These are phyloP conservation scores for Albifimbria verrucaria DNA, from an alignment of 2,329 filamentous ascomycete species.

Conservation along the genomic window DNA sequence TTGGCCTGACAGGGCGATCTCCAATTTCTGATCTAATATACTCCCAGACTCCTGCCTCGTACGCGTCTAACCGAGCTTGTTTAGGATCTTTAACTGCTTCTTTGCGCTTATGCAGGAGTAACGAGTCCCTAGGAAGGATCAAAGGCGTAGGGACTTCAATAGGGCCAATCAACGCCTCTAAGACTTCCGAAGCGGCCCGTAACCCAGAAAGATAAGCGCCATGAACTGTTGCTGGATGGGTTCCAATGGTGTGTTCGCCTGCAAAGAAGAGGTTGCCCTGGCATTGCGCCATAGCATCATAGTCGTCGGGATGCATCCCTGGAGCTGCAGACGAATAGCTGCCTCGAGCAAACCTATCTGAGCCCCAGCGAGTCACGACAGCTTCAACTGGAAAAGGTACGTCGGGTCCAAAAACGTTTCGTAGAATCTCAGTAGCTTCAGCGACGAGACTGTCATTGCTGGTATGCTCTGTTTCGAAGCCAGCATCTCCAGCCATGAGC, in stretches of 20 bases:
- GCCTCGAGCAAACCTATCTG: constrained; percentile 85
- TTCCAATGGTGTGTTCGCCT: constrained; percentile 93
- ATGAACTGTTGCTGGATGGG: constrained; percentile 94
- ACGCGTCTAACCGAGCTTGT: constrained; percentile 52
- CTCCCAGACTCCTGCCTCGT: constrained; percentile 52
- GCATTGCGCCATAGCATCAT: constrained; percentile 82
- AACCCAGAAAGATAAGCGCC: constrained; percentile 93
- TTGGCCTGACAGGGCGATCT: constrained; percentile 68
- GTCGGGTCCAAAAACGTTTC: constrained; percentile 66
- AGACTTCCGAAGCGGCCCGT: constrained; percentile 80
- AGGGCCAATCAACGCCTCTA: constrained; percentile 76
- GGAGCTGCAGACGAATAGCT: constrained; percentile 94
- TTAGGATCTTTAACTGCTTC: constrained; percentile 43
- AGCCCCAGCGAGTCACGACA: constrained; percentile 88
- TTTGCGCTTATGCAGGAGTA: constrained; percentile 54
- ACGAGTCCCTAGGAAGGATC: constrained; percentile 60
- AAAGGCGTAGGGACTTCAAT: constrained; percentile 75
- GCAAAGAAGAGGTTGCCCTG: constrained; percentile 92
- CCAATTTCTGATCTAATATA: constrained; percentile 60
- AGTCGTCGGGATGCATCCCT: constrained; percentile 79
- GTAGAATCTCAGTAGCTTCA: constrained; percentile 77
- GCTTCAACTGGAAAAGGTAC: constrained; percentile 81
- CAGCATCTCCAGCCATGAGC: constrained; percentile 93
- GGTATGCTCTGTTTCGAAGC: constrained; percentile 78
- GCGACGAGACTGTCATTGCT: constrained; percentile 71